These are phyloP conservation scores for Halophytophthora polymorphica DNA, from an alignment of 352 stramenopile species.

Conservation along the genomic window DNA sequence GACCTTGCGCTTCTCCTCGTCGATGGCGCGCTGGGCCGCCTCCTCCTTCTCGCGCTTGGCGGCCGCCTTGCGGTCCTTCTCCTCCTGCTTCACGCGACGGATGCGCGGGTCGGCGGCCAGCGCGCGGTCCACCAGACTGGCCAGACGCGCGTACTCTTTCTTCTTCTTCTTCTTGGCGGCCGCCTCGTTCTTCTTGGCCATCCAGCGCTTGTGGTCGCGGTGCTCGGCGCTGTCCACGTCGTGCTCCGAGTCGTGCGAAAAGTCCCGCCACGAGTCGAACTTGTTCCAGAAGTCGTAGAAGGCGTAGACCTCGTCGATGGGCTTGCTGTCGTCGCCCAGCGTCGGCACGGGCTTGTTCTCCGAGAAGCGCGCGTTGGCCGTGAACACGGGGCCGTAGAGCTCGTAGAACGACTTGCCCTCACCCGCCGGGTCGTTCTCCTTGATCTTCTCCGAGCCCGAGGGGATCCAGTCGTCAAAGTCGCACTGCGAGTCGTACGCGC, in stretches of 20 bases:
- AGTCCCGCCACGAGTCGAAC: conserved; percentile 85
- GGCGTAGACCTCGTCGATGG: conserved; percentile 67
- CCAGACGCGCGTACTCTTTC: conserved; percentile 80
- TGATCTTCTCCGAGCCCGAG: conserved; percentile 71
- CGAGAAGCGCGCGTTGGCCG: conserved; percentile 77
- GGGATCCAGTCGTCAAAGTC: conserved; percentile 86
- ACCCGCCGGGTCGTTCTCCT: conserved; percentile 56
- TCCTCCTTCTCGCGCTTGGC: conserved; percentile 77
- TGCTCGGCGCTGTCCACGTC: conserved; percentile 82
- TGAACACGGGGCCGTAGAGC: conserved; percentile 78
- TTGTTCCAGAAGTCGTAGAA: conserved; percentile 92
- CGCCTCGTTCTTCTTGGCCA: conserved; percentile 87
- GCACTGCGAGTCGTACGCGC: conserved; percentile 82
- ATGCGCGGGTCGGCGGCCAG: conserved; percentile 74
- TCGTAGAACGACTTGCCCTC: conserved; percentile 85
- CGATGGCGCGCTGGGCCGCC: conserved; percentile 57
- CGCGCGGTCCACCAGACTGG: conserved; percentile 76
- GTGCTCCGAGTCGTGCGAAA: conserved; percentile 82
- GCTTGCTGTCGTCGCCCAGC: conserved; percentile 55
- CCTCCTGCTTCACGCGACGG: conserved; percentile 76
- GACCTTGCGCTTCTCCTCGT: conserved; percentile 62
- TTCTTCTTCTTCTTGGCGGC: conserved; percentile 89
- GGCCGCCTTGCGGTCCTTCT: conserved; percentile 81
- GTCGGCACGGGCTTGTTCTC: conserved; percentile 72
- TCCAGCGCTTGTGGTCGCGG: conserved; percentile 85